A percentile compares a stretch with the other conserved stretches of the same genome.
Evolutionary conservation across 1,284 basidiomycete genomes (phyloP).

Genomic region (Erythrobasidium hasegawianum): DNA sequence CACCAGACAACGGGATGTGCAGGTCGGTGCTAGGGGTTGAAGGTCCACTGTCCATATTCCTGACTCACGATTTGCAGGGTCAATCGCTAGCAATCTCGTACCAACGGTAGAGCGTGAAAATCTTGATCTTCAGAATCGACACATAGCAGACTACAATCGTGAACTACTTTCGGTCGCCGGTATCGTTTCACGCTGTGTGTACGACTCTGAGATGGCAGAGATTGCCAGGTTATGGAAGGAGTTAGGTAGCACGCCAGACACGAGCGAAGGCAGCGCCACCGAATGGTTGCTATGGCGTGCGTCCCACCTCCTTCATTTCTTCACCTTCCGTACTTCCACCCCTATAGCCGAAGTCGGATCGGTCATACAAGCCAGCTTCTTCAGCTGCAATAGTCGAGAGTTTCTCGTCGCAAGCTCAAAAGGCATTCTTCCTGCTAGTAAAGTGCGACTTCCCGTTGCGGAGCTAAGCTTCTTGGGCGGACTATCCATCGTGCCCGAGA

Average conservation of each 20-base stretch:
- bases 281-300: slow-evolving; percentile 61
- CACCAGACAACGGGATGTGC: slow-evolving; percentile 90
- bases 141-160: slow-evolving; percentile 65
- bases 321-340: slow-evolving; percentile 80
- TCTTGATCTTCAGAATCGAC: slow-evolving; percentile 48
- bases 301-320: slow-evolving; percentile 81
- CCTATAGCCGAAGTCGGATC: slow-evolving; percentile 79
- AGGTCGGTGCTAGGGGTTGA: slow-evolving; percentile 47
- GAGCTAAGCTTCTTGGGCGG: slow-evolving; percentile 76
- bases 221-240: slow-evolving; percentile 50
- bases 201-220: slow-evolving; percentile 72
- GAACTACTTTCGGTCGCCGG: slow-evolving; percentile 76
- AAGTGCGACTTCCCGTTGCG: slow-evolving; percentile 74
- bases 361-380: slow-evolving; percentile 78
- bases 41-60: not conserved
- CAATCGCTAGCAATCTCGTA: slow-evolving; percentile 87
- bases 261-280: slow-evolving; percentile 44
- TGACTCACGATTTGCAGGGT: slow-evolving; percentile 51
- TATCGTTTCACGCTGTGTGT: slow-evolving; percentile 73
- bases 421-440: slow-evolving; percentile 67
- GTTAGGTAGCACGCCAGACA: slow-evolving; percentile 18
- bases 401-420: slow-evolving; percentile 75
- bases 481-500: slow-evolving; percentile 69
- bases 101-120: slow-evolving; percentile 94
- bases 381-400: slow-evolving; percentile 57